A percentile compares a stretch with the other conserved stretches of the same genome.
Evolutionary conservation across 176 grass and related monocot species (phyloP).

Genomic region (Oryza meridionalis): DNA sequence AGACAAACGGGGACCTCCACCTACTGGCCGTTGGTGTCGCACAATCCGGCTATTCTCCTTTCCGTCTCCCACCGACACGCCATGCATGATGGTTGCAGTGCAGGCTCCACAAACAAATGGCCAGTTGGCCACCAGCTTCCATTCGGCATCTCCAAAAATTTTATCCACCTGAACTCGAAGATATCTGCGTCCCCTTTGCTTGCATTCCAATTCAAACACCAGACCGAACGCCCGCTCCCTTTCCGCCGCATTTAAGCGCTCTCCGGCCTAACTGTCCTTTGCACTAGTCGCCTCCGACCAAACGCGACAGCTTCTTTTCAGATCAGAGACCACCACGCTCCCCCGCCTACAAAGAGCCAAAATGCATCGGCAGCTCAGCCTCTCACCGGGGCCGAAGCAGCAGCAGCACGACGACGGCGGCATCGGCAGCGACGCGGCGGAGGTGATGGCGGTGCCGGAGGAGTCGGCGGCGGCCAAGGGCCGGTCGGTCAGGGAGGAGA

Average conservation of each 20-base stretch:
- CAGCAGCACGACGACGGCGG: constrained; percentile 19
- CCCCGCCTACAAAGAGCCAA: neutral
- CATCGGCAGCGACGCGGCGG: constrained; percentile 29
- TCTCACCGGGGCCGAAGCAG: constrained; percentile 37
- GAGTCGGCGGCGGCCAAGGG: constrained; percentile 38
- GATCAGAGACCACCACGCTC: neutral
- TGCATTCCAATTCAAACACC: constrained; percentile 37
- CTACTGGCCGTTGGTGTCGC: neutral
- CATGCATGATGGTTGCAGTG: neutral
- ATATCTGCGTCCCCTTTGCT: constrained; percentile 41
- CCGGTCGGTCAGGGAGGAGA: constrained; percentile 43
- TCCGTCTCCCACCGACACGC: neutral
- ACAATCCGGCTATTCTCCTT: neutral
- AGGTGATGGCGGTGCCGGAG: constrained; percentile 28
- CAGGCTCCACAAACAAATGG: neutral
- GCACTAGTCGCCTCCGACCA: constrained; percentile 2
- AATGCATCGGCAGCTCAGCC: constrained; percentile 52
- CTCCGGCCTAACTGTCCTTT: neutral
- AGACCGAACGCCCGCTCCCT: constrained; percentile 12
- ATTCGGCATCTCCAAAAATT: neutral
- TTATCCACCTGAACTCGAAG: neutral
- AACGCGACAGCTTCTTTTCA: constrained; percentile 24
- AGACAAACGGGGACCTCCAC: neutral
- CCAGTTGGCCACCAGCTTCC: neutral
- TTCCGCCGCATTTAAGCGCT: constrained; percentile 40